These are phyloP conservation scores for Triticum urartu DNA, from an alignment of 176 grass and related monocot species.

Conservation along the genomic window DNA sequence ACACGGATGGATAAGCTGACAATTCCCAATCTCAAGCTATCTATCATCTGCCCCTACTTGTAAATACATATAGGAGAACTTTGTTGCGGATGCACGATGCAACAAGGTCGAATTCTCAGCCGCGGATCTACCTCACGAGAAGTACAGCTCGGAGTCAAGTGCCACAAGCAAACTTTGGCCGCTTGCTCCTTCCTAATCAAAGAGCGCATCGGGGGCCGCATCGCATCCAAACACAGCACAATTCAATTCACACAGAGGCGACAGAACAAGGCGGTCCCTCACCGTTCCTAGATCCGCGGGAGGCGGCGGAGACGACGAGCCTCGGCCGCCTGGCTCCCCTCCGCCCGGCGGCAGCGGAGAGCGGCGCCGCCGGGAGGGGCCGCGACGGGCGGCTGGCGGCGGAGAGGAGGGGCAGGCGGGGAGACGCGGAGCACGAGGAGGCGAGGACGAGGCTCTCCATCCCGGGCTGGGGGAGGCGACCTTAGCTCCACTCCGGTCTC, in stretches of 20 bases:
- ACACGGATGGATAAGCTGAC: background rate
- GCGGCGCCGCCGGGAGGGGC: background rate
- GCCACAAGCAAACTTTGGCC: background rate
- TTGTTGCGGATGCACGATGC: background rate
- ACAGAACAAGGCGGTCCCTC: slow-evolving; percentile 6
- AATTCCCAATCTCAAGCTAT: background rate
- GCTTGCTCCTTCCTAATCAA: slow-evolving; percentile 9
- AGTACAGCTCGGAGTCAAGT: background rate
- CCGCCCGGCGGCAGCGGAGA: background rate
- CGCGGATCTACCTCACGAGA: background rate
- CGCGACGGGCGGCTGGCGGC: background rate
- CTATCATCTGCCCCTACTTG: background rate
- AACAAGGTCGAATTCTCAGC: background rate
- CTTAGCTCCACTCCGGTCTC: slow-evolving; percentile 20
- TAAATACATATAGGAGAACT: background rate
- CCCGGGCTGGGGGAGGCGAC: slow-evolving; percentile 10
- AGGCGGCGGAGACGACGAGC: slow-evolving; percentile 33
- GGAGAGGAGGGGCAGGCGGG: slow-evolving; percentile 25
- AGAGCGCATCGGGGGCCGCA: background rate
- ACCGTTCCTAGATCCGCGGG: slow-evolving; percentile 47
- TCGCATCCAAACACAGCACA: background rate
- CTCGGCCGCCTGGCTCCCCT: slow-evolving; percentile 16
- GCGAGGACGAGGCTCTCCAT: slow-evolving; percentile 76
- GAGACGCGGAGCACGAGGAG: slow-evolving; percentile 41
- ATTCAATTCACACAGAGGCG: background rate